Conservation (phyloP, 306 rosid species). For the Canavalia gladiata region DNA sequence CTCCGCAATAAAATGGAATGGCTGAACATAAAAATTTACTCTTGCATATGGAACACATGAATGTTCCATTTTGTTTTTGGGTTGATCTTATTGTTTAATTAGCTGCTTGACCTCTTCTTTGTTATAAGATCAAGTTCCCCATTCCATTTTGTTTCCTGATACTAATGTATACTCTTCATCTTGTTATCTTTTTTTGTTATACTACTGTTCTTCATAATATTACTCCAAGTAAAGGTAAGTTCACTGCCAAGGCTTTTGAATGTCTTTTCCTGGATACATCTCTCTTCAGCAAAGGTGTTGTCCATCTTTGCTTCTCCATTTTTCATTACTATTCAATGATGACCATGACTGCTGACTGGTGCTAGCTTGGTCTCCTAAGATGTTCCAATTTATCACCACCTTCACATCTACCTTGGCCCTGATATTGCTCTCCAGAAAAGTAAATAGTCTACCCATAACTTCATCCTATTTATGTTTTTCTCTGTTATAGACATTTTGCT, state of each 20-base stretch:
- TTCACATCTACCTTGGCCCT: background rate
- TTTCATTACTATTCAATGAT: background rate
- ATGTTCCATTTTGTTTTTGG: background rate
- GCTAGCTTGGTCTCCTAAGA: constrained; percentile 10
- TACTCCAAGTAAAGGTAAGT: background rate
- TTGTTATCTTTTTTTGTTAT: background rate
- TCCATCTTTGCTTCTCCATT: background rate
- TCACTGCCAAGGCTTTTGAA: constrained; percentile 17
- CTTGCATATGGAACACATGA: background rate
- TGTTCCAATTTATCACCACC: background rate
- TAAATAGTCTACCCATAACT: background rate
- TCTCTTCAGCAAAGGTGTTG: no score
- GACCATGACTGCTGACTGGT: background rate
- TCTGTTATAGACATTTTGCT: background rate
- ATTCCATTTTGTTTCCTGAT: background rate
- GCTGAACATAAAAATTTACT: constrained; percentile 8
- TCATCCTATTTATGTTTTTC: constrained; percentile 11
- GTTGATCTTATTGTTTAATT: background rate
- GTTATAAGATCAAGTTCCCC: background rate
- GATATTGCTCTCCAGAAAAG: constrained; percentile 32
- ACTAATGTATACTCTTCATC: background rate
- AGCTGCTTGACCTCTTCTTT: background rate
- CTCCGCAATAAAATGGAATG: background rate
- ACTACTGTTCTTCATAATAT: background rate
- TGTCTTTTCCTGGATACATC: constrained; percentile 13